These are phyloP conservation scores for Urtica urens DNA, from an alignment of 306 rosid genomes.

Conservation along the genomic window DNA sequence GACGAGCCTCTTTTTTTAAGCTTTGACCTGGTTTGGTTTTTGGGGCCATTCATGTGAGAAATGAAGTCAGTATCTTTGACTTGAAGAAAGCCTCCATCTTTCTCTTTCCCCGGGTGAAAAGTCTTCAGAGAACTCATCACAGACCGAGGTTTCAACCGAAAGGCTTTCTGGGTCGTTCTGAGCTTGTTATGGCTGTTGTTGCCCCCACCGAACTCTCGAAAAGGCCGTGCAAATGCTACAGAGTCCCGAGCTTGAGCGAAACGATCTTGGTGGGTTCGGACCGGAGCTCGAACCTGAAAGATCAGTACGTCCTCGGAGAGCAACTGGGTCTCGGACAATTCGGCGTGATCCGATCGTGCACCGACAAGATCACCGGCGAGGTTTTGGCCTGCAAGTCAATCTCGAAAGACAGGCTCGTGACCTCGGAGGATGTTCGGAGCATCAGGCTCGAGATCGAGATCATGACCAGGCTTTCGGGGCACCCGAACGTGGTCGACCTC, in stretches of 20 bases:
- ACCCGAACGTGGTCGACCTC: slow-evolving; percentile 78
- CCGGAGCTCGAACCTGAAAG: slow-evolving; percentile 42
- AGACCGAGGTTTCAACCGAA: slow-evolving; percentile 14
- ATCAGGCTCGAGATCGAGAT: slow-evolving; percentile 81
- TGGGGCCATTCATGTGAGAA: slow-evolving; percentile 5
- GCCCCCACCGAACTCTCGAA: slow-evolving; percentile 25
- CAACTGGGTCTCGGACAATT: slow-evolving; percentile 82
- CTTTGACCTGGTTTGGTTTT: slow-evolving; percentile 17
- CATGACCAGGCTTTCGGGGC: slow-evolving; percentile 78
- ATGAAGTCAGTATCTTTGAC: slow-evolving; percentile 15
- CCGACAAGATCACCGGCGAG: slow-evolving; percentile 60
- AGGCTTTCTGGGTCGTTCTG: slow-evolving; percentile 17
- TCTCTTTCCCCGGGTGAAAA: background rate
- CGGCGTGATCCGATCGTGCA: slow-evolving; percentile 59
- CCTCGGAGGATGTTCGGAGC: slow-evolving; percentile 55
- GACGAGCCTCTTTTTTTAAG: slow-evolving; percentile 13
- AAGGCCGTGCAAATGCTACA: slow-evolving; percentile 43
- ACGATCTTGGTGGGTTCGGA: slow-evolving; percentile 51
- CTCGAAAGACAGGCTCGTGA: slow-evolving; percentile 68
- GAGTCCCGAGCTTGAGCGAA: slow-evolving; percentile 40
- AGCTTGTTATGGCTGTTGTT: slow-evolving; percentile 68
- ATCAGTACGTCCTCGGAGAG: slow-evolving; percentile 55
- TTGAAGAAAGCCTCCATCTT: slow-evolving; percentile 1
- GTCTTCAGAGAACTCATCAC: background rate
- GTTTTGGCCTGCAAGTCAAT: slow-evolving; percentile 79